Conservation (phyloP, 768 basidiomycete genomes). For the Lyophyllum semitale region DNA sequence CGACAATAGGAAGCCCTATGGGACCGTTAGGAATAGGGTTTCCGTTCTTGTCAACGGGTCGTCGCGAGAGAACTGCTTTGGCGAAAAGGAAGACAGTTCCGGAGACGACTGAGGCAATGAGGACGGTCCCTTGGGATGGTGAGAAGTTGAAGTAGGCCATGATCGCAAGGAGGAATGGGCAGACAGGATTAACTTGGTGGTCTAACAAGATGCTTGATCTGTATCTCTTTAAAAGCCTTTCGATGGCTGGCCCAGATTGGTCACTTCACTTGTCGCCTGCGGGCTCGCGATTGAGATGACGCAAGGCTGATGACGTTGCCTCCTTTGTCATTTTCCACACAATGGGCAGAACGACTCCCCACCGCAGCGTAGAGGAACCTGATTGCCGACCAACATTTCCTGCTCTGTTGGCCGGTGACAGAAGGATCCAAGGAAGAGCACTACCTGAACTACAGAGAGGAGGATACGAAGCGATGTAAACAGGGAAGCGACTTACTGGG, state of each 20-base stretch:
- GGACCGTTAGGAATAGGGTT: slow-evolving; percentile 23
- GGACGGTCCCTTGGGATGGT: slow-evolving; percentile 14
- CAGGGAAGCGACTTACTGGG: too few relatives aligned
- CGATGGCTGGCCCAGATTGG: too few relatives aligned
- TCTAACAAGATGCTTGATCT: not conserved
- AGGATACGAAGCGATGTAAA: too few relatives aligned
- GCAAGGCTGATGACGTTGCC: not conserved
- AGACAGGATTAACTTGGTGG: too few relatives aligned
- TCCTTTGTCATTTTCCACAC: slow-evolving; percentile 10
- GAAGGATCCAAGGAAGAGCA: not conserved
- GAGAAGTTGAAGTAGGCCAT: slow-evolving; percentile 18
- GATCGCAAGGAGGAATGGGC: slow-evolving; percentile 3
- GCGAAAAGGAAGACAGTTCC: slow-evolving; percentile 21
- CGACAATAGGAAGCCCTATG: slow-evolving; percentile 22
- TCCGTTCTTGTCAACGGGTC: slow-evolving; percentile 16
- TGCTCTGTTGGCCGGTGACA: not conserved
- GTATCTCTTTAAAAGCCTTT: slow-evolving; percentile 7
- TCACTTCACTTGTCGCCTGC: too few relatives aligned
- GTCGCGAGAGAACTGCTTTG: slow-evolving; percentile 7
- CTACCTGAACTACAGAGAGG: not conserved
- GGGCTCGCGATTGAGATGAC: not conserved
- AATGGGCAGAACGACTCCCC: not conserved
- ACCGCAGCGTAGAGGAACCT: too few relatives aligned
- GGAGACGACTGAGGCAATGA: slow-evolving; percentile 25
- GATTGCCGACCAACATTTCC: slow-evolving; percentile 5